These are phyloP conservation scores for Pestalotiopsis sp. DNA, from an alignment of 2,329 filamentous ascomycete genomes.

Conservation along the genomic window DNA sequence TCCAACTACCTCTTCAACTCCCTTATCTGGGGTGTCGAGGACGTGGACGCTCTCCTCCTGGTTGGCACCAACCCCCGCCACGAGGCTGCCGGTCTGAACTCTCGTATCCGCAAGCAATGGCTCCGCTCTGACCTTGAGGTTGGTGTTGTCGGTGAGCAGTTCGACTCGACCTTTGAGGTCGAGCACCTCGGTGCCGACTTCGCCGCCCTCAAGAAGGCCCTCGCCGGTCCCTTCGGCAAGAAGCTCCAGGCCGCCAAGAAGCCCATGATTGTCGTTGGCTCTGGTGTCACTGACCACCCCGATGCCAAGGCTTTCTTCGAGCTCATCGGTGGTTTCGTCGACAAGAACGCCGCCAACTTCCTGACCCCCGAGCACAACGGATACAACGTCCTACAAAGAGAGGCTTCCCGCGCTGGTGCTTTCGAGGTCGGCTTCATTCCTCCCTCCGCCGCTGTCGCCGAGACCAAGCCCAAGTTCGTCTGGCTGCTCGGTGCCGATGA, in stretches of 20 bases:
- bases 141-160: constrained; percentile 86
- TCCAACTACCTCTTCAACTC: constrained; percentile 98
- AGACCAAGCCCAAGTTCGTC: constrained; percentile 89
- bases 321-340: constrained; percentile 84
- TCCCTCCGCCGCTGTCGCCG: constrained; percentile 77
- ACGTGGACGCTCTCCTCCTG: constrained; percentile 88
- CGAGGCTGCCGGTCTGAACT: constrained; percentile 93
- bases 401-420: constrained; percentile 88
- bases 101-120: constrained; percentile 97
- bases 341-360: constrained; percentile 91
- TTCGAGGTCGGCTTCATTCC: constrained; percentile 95
- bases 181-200: constrained; percentile 84
- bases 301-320: constrained; percentile 95
- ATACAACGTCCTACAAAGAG: constrained; percentile 94
- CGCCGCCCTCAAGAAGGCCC: constrained; percentile 79
- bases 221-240: constrained; percentile 88
- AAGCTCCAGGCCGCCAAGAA: constrained; percentile 85
- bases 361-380: constrained; percentile 91
- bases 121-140: constrained; percentile 92
- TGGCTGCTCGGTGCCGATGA: constrained; percentile 98
- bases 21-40: constrained; percentile 88
- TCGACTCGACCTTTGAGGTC: constrained; percentile 94
- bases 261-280: constrained; percentile 96
- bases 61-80: constrained; percentile 94
- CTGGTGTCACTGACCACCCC: constrained; percentile 84